Conservation (phyloP, 768 basidiomycete species). For the Suillus subaureus region DNA sequence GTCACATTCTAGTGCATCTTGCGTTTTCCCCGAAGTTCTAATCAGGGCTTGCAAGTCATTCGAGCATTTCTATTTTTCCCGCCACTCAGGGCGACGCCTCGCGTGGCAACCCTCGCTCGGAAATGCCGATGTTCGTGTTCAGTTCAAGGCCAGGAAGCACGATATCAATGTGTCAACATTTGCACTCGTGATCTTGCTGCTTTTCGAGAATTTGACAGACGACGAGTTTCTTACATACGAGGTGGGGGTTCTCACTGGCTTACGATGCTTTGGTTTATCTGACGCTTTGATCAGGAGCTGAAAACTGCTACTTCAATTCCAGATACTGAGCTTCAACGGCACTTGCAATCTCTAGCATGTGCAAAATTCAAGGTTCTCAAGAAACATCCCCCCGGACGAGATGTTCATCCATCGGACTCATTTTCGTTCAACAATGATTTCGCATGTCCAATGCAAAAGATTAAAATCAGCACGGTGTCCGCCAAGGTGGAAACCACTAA, state of each 20-base stretch:
- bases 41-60: conserved; percentile 71
- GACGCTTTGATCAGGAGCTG: conserved; percentile 67
- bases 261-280: not conserved
- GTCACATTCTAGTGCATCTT: conserved; percentile 62
- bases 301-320: conserved; percentile 72
- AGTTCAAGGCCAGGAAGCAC: conserved; percentile 78
- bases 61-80: conserved; percentile 85
- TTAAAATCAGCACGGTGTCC: conserved; percentile 91
- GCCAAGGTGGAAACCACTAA: conserved; percentile 84
- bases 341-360: conserved; percentile 94
- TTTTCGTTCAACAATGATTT: conserved; percentile 92
- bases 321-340: conserved; percentile 81
- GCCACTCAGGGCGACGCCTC: conserved; percentile 87
- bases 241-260: conserved; percentile 42
- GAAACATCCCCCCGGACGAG: conserved; percentile 88
- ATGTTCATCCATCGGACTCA: conserved; percentile 71
- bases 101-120: conserved; percentile 93
- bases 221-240: conserved; percentile 76
- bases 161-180: conserved; percentile 94
- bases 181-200: conserved; percentile 81
- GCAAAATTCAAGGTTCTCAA: conserved; percentile 91
- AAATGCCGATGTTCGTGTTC: conserved; percentile 83
- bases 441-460: conserved; percentile 77
- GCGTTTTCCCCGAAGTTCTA: conserved; percentile 68
- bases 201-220: conserved; percentile 76